Evolutionary conservation across 176 grass and related monocot genomes (phyloP), one percentile per base, ranked within the genome.

Genomic region (Thinopyrum elongatum): DNA sequence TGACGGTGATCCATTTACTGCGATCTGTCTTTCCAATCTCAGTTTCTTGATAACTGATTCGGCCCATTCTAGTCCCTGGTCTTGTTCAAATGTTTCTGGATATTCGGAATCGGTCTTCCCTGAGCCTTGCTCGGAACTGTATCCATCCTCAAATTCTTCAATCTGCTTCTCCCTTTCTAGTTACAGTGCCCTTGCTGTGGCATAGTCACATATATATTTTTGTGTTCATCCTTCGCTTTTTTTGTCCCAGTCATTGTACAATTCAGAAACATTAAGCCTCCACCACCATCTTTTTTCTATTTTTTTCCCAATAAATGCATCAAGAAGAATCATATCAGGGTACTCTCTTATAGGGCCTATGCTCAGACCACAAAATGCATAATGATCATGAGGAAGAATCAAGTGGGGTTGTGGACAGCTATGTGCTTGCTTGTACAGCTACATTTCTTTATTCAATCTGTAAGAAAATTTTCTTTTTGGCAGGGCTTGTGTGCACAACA

Each of bases 391-490:
- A 78, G 47, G 77, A 83, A 86, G 80, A 91, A 78, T 83, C 80
- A 69, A 83, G 78, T 70, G 44, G 82, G 88, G 60, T 68, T 86
- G 62, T 85, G 86, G 83, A 69, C 28, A 84, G 80, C 87, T 84
- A 93, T 84, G 89, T 92, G 91, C 91, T 93, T 92, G 87, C 83
- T 85, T 97, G 94, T 97, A 97, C 92, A 97, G 94, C 76, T 89
- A 89, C 78, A 96, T 93, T 94, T 97, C 88, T 97, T 94, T 78
- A 97, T 97, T 97, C 92, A 94, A 94, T 92, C 92, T 94, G 92
- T 97, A 94, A 97, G 92, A 94, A 96, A 81, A 21, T 46, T 67
- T 15, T 85, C 62, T 17, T 94, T 93, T 92, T 84, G 88, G 74
- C 90, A 88, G 93, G 80, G 81, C 65, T 88, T 87, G 85, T 80